Percentiles rank a stretch among this genome's conserved stretches.
Evolutionary conservation across 2,329 filamentous ascomycete species (phyloP).

Genomic region (Hypomyces perniciosus): DNA sequence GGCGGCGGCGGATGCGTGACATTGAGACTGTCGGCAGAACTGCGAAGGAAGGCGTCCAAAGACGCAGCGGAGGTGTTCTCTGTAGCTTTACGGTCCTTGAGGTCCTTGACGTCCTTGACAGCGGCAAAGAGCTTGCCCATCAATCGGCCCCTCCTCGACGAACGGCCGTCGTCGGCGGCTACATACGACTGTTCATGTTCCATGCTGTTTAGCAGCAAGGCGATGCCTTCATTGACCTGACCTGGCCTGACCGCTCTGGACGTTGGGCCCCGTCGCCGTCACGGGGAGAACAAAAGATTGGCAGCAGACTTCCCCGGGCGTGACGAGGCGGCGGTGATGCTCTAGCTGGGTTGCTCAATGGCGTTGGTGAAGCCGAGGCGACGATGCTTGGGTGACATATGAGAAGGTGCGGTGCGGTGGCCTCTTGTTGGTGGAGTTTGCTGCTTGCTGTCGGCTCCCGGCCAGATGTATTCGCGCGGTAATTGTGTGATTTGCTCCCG

Average conservation of each 20-base stretch:
- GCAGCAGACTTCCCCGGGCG: slow-evolving; percentile 6
- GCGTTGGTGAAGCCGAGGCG: slow-evolving; percentile 4
- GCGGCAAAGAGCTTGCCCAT: slow-evolving; percentile 55
- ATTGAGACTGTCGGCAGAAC: slow-evolving; percentile 48
- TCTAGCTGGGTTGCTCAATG: background rate
- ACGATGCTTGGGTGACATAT: slow-evolving; percentile 7
- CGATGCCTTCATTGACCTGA: slow-evolving; percentile 18
- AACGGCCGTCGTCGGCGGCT: slow-evolving; percentile 33
- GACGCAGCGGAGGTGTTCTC: slow-evolving; percentile 34
- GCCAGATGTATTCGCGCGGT: background rate
- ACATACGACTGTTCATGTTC: slow-evolving; percentile 39
- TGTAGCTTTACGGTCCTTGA: slow-evolving; percentile 28
- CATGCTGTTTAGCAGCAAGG: slow-evolving; percentile 28
- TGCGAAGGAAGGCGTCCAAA: slow-evolving; percentile 55
- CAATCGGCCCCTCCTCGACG: slow-evolving; percentile 47
- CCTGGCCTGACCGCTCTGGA: slow-evolving; percentile 13
- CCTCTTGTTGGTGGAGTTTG: slow-evolving; percentile 5
- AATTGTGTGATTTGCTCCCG: slow-evolving; percentile 10
- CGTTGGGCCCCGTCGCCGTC: slow-evolving; percentile 8
- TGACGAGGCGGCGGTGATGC: background rate
- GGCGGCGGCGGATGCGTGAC: slow-evolving; percentile 46
- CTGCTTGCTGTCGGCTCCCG: slow-evolving; percentile 1
- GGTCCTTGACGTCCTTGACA: slow-evolving; percentile 30
- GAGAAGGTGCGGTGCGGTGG: slow-evolving; percentile 5
- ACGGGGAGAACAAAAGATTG: slow-evolving; percentile 5